phyloP scores from a whole-genome alignment of 768 basidiomycete genomes.

The Podaxis sp. region DNA sequence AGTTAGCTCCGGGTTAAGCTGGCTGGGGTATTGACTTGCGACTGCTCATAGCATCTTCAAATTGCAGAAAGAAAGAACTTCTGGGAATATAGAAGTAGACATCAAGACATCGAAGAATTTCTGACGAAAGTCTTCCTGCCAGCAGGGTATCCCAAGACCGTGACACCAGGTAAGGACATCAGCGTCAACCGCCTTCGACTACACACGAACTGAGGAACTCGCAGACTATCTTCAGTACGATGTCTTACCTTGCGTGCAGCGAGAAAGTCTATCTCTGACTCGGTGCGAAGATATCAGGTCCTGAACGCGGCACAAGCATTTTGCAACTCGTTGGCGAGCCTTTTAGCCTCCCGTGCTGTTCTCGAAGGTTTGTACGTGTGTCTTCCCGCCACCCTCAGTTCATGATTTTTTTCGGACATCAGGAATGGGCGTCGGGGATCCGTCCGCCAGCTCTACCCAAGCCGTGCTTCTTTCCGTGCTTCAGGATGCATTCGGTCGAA shows the following conservation, averaged over 20 bases:
- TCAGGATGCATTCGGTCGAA: slow-evolving; percentile 62
- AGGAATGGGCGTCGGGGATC: slow-evolving; percentile 73
- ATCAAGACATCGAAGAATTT: slow-evolving; percentile 8
- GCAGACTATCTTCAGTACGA: slow-evolving; percentile 58
- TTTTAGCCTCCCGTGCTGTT: slow-evolving; percentile 66
- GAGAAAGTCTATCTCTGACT: background rate
- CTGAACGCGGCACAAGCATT: slow-evolving; percentile 70
- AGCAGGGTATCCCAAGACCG: slow-evolving; percentile 18
- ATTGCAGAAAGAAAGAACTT: background rate
- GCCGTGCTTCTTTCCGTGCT: slow-evolving; percentile 65
- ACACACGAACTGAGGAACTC: background rate
- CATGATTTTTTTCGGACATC: background rate
- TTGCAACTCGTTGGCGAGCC: slow-evolving; percentile 62
- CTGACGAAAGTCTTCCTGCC: slow-evolving; percentile 17
- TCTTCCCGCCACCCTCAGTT: background rate
- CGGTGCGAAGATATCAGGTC: slow-evolving; percentile 55
- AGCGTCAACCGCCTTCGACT: too few relatives aligned
- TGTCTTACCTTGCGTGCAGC: background rate
- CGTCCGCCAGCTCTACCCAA: slow-evolving; percentile 63
- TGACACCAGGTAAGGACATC: slow-evolving; percentile 16
- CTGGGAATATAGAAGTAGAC: background rate
- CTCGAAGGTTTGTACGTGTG: slow-evolving; percentile 50
- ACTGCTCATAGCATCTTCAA: background rate
- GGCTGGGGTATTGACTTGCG: background rate
- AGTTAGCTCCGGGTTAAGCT: too few relatives aligned